phyloP scores from a whole-genome alignment of 495 filamentous ascomycete genomes.

The Neurospora tetraspora region DNA sequence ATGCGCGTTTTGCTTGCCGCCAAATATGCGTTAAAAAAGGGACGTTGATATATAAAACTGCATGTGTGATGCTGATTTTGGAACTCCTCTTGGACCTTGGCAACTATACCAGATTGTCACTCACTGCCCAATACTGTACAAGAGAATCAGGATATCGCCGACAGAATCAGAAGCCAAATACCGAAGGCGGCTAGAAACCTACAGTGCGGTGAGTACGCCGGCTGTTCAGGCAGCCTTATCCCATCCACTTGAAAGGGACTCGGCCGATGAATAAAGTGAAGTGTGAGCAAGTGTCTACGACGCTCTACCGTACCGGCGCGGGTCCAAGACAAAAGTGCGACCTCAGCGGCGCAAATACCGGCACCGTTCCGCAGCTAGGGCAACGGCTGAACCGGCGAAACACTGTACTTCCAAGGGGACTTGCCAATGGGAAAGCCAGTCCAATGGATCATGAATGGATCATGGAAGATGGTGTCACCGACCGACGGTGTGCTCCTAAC shows the following conservation, averaged over 20 bases:
- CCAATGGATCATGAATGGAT: neutral
- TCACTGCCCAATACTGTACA: neutral
- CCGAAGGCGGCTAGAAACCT: neutral
- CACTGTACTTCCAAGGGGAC: neutral
- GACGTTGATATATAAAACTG: neutral
- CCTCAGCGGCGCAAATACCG: too few species aligned
- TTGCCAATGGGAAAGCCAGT: neutral
- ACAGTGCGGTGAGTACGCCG: neutral
- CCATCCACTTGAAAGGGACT: neutral
- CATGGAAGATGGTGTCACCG: neutral
- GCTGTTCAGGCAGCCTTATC: neutral
- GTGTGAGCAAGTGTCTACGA: too few species aligned
- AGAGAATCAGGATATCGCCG: neutral
- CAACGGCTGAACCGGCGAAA: neutral
- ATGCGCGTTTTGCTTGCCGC: neutral
- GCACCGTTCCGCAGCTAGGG: neutral
- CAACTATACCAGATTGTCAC: neutral
- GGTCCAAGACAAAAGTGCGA: too few species aligned
- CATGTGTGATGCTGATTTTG: neutral
- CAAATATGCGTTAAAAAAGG: neutral
- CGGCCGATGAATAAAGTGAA: neutral
- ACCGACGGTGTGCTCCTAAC: neutral
- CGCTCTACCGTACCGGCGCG: neutral
- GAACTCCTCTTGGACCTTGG: neutral
- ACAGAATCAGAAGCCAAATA: neutral